phyloP scores from a whole-genome alignment of 2,329 filamentous ascomycete genomes.

The Pestalotiopsis sp. region DNA sequence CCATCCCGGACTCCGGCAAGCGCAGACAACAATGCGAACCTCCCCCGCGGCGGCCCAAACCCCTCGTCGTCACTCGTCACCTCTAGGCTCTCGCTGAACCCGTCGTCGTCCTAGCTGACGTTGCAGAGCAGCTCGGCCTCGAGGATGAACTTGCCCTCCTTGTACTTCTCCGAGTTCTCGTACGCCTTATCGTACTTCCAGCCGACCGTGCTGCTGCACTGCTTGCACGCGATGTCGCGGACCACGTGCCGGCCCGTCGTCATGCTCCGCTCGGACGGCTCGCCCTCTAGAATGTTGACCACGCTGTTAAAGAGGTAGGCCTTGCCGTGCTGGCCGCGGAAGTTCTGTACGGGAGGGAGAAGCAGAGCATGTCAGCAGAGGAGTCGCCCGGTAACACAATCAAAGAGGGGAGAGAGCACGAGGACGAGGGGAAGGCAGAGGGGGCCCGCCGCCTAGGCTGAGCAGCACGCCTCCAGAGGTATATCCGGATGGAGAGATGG shows the following conservation, averaged over 20 bases:
- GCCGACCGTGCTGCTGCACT: slow-evolving; percentile 90
- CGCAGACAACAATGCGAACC: neutral
- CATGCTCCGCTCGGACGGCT: slow-evolving; percentile 95
- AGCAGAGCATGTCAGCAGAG: neutral
- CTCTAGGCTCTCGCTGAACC: neutral
- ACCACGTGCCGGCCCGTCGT: slow-evolving; percentile 95
- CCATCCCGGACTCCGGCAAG: no score
- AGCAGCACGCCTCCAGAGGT: neutral
- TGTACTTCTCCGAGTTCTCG: slow-evolving; percentile 92
- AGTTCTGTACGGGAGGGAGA: slow-evolving; percentile 69
- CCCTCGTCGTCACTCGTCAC: neutral
- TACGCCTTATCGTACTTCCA: slow-evolving; percentile 99
- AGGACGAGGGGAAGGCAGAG: neutral
- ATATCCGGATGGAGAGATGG: neutral
- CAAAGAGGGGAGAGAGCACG: neutral
- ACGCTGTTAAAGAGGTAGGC: slow-evolving; percentile 95
- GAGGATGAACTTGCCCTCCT: slow-evolving; percentile 97
- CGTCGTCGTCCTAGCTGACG: slow-evolving; percentile 55
- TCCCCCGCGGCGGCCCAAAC: neutral
- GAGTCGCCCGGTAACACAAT: neutral
- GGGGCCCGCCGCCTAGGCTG: neutral
- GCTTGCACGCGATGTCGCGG: slow-evolving; percentile 86
- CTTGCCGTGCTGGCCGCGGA: slow-evolving; percentile 97
- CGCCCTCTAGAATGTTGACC: slow-evolving; percentile 84
- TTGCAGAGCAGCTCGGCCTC: slow-evolving; percentile 88